Conservation (phyloP, 306 rosid genomes). For the Benincasa hispida region DNA sequence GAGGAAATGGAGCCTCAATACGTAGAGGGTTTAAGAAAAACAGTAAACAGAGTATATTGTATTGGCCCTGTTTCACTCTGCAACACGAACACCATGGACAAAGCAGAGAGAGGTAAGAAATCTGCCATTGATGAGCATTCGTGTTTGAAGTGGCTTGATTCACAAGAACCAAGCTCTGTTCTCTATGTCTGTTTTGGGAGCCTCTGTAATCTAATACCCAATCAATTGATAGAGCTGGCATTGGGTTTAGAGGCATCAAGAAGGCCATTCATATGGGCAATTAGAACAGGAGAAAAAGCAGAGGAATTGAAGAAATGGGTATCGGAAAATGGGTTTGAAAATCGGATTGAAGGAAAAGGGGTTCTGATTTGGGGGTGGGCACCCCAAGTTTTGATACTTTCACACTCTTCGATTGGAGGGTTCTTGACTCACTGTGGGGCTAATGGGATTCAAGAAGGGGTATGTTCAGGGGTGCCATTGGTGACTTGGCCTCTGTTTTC, state of each 20-base stretch:
- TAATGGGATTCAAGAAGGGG: neutral
- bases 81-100: conserved; percentile 2
- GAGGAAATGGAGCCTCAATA: conserved; percentile 40
- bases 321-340: conserved; percentile 37
- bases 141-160: conserved; percentile 31
- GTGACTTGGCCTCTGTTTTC: neutral
- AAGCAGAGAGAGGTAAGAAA: conserved; percentile 11
- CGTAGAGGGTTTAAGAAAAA: conserved; percentile 22
- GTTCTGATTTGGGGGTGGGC: conserved; percentile 4
- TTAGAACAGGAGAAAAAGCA: conserved; percentile 12
- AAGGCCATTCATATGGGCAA: no score
- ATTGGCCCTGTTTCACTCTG: conserved; percentile 15
- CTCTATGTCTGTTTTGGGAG: conserved; percentile 50
- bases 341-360: neutral
- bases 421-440: conserved; percentile 3
- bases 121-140: conserved; percentile 16
- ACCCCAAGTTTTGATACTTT: neutral
- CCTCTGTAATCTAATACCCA: conserved; percentile 15
- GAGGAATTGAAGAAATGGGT: conserved; percentile 33
- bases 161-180: conserved; percentile 19
- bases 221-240: conserved; percentile 16
- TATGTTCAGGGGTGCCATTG: neutral
- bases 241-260: conserved; percentile 17
- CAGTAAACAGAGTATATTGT: neutral
- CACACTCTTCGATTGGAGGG: neutral